These are phyloP conservation scores for Neurospora sp. DNA, from an alignment of 495 filamentous ascomycete species.

Conservation along the genomic window DNA sequence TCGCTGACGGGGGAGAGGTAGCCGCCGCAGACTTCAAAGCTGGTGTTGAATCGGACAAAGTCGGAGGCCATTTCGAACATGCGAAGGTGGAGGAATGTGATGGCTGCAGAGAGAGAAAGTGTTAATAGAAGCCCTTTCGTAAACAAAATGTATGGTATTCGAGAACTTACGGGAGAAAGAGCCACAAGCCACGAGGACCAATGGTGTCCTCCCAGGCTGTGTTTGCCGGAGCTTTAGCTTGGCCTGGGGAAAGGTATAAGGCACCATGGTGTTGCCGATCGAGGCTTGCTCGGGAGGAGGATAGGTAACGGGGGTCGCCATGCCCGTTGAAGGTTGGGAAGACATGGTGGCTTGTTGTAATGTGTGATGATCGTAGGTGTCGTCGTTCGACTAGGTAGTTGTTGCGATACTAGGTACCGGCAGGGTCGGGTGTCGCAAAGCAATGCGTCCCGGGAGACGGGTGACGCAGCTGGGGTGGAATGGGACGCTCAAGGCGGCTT, in stretches of 20 bases:
- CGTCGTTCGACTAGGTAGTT: not conserved
- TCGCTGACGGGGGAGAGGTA: conserved; percentile 58
- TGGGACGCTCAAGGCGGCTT: not conserved
- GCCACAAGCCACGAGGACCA: conserved; percentile 82
- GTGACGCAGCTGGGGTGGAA: not conserved
- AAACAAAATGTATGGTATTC: not conserved
- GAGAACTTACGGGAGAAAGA: conserved; percentile 52
- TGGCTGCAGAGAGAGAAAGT: conserved; percentile 34
- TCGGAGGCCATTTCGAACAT: conserved; percentile 92
- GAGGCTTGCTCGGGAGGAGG: not conserved
- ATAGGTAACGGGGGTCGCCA: not conserved
- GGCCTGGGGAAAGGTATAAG: conserved; percentile 62
- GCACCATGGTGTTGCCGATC: conserved; percentile 25
- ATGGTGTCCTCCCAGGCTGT: conserved; percentile 59
- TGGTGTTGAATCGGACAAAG: conserved; percentile 65
- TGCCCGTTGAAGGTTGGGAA: not conserved
- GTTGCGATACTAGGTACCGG: not conserved
- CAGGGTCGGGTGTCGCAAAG: not conserved
- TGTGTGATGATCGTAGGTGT: not conserved
- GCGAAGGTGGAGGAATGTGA: conserved; percentile 79
- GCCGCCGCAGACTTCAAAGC: conserved; percentile 77
- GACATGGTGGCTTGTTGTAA: not conserved
- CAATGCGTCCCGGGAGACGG: not conserved
- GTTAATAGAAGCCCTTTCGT: not conserved
- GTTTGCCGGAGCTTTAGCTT: conserved; percentile 60